phyloP scores from a whole-genome alignment of 169 alveolate species.

The Cryptosporidium felis region DNA sequence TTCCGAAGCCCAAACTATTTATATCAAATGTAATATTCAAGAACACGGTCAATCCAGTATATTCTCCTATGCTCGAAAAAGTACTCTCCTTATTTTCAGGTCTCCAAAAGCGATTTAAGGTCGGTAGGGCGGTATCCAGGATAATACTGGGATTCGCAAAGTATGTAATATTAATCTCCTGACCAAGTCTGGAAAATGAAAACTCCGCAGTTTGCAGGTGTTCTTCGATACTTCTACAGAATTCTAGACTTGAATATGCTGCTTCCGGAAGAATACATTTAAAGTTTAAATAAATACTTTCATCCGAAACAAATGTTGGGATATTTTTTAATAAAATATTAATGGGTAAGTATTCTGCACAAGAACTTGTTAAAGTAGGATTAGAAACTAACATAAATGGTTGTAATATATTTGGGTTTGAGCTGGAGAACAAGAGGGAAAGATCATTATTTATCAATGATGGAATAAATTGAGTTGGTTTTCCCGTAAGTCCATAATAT shows the following conservation, averaged over 20 bases:
- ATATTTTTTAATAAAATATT: background rate
- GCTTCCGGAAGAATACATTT: conserved; percentile 11
- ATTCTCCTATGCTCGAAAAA: background rate
- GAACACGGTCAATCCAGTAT: conserved; percentile 34
- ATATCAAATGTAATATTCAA: background rate
- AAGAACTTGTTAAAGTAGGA: conserved; percentile 1
- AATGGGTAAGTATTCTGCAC: conserved; percentile 38
- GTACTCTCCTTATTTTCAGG: background rate
- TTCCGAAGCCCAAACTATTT: background rate
- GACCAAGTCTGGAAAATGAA: conserved; percentile 26
- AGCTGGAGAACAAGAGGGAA: conserved; percentile 7
- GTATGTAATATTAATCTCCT: conserved; percentile 27
- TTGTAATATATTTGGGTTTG: conserved; percentile 50
- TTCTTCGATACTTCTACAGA: conserved; percentile 15
- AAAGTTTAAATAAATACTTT: conserved; percentile 3
- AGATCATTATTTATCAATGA: background rate
- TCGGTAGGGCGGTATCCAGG: background rate
- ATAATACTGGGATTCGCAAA: background rate
- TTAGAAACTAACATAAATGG: conserved; percentile 47
- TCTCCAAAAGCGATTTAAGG: conserved; percentile 6
- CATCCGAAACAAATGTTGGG: conserved; percentile 22
- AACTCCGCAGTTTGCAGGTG: background rate
- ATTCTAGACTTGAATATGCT: conserved; percentile 11
- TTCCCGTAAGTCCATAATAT: conserved; percentile 45
- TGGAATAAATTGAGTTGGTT: background rate